Evolutionary conservation across 2,329 filamentous ascomycete genomes (phyloP).

Genomic region (Dactylonectria macrodidyma): DNA sequence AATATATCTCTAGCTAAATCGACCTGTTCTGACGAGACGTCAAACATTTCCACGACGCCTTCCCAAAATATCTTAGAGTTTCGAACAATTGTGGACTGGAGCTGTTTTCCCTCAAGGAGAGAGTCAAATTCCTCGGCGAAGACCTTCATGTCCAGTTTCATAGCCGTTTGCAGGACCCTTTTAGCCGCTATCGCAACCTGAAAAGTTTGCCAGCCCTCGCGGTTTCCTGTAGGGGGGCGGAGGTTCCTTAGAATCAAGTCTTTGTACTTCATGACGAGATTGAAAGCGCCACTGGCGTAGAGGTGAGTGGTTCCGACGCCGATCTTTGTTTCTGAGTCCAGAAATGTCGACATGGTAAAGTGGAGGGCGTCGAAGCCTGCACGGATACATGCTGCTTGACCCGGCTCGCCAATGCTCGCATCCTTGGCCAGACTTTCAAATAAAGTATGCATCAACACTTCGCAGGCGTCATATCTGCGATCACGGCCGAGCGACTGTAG

Average conservation of each 20-base stretch:
- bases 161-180: constrained; percentile 67
- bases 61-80: constrained; percentile 69
- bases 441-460: constrained; percentile 82
- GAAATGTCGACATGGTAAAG: constrained; percentile 70
- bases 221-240: constrained; percentile 44
- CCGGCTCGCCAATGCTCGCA: constrained; percentile 67
- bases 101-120: constrained; percentile 71
- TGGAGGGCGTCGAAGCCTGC: constrained; percentile 75
- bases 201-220: constrained; percentile 58
- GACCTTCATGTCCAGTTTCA: constrained; percentile 61
- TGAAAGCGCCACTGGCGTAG: constrained; percentile 76
- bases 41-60: constrained; percentile 77
- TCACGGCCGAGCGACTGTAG: constrained; percentile 82
- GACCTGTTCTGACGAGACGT: constrained; percentile 79
- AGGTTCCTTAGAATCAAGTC: constrained; percentile 67
- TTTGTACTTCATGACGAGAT: constrained; percentile 75
- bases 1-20: constrained; percentile 83
- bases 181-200: constrained; percentile 61
- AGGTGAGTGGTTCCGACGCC: constrained; percentile 69
- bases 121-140: constrained; percentile 65
- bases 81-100: constrained; percentile 78
- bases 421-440: constrained; percentile 75
- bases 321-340: constrained; percentile 61
- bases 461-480: constrained; percentile 84
- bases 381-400: constrained; percentile 73